phyloP scores from a whole-genome alignment of 345 rosid genomes.

The Eucalyptus regnans region DNA sequence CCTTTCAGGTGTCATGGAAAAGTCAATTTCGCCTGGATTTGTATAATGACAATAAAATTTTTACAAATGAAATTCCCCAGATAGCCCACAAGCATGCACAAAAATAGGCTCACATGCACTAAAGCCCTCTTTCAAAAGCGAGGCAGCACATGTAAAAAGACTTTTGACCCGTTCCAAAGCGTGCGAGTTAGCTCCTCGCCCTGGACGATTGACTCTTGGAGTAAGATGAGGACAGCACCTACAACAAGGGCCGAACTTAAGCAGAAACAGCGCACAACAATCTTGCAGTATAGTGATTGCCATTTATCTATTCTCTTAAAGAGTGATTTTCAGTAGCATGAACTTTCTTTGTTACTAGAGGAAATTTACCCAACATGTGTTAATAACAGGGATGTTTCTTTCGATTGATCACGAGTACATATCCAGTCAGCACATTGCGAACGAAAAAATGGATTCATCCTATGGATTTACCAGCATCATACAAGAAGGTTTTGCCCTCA shows the following conservation, averaged over 20 bases:
- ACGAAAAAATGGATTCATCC: background rate
- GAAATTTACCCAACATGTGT: background rate
- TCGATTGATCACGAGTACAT: background rate
- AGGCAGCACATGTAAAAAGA: background rate
- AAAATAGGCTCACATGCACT: background rate
- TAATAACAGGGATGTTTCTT: background rate
- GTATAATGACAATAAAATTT: background rate
- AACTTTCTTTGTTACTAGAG: background rate
- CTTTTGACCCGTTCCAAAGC: background rate
- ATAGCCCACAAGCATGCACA: background rate
- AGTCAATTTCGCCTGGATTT: background rate
- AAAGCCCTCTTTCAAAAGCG: background rate
- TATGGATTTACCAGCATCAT: background rate
- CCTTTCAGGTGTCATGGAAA: background rate
- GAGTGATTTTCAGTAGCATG: background rate
- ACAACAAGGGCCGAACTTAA: background rate
- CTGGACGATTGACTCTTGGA: constrained; percentile 64
- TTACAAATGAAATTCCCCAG: background rate
- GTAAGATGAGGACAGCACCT: constrained; percentile 82
- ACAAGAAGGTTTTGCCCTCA: background rate
- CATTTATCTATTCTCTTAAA: background rate
- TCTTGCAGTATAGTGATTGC: background rate
- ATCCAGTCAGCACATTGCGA: background rate
- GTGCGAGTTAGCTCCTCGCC: constrained; percentile 26
- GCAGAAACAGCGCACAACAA: background rate